phyloP scores from a whole-genome alignment of 1,284 basidiomycete genomes.

The Puccinia novopanici region DNA sequence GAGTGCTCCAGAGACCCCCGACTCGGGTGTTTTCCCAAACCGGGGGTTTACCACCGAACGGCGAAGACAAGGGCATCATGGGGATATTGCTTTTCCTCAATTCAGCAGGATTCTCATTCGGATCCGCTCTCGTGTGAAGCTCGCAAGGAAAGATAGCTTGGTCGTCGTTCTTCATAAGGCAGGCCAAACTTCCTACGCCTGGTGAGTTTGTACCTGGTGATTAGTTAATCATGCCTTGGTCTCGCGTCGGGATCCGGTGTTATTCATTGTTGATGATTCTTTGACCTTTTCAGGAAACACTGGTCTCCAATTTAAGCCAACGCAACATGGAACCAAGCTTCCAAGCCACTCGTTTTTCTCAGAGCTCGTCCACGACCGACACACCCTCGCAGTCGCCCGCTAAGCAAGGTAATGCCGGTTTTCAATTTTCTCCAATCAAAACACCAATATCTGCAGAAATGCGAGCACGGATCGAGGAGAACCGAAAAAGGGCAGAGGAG shows the following conservation, averaged over 20 bases:
- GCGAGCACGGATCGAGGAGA: conserved; percentile 29
- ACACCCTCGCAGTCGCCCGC: background rate
- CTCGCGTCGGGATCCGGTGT: background rate
- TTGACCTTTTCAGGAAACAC: background rate
- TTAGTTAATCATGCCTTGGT: background rate
- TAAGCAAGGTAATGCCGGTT: background rate
- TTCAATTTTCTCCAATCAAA: conserved; percentile 12
- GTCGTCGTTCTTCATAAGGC: too few species aligned
- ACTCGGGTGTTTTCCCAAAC: too few species aligned
- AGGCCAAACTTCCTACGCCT: too few species aligned
- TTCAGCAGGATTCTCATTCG: too few species aligned
- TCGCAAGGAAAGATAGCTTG: too few species aligned
- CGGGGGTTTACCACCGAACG: too few species aligned
- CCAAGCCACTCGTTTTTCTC: background rate
- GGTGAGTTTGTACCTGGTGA: background rate
- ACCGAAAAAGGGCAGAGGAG: background rate
- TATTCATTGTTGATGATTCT: background rate
- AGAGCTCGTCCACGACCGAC: background rate
- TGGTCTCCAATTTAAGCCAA: too few species aligned
- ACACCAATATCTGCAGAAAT: conserved; percentile 15
- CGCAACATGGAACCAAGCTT: conserved; percentile 4
- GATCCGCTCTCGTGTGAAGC: too few species aligned
- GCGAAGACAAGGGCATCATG: too few species aligned
- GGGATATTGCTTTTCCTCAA: too few species aligned
- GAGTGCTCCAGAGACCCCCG: too few species aligned